These are phyloP conservation scores for Cornus kousa DNA, from an alignment of 148 eudicot genomes.

Conservation along the genomic window DNA sequence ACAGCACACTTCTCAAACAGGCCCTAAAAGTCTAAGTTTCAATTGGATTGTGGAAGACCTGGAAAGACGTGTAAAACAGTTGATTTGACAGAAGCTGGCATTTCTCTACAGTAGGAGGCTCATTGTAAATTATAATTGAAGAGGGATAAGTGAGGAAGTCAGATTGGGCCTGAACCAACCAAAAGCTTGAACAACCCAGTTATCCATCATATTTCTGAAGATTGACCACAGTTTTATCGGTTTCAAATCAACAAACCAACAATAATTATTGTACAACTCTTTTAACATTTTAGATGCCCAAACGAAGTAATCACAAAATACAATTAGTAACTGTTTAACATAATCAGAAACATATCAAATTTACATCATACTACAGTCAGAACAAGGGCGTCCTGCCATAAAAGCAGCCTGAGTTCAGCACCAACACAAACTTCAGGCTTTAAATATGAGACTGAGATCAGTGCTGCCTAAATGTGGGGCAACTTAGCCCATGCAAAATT, in stretches of 20 bases:
- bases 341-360: no score
- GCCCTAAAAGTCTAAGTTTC: neutral
- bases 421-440: neutral
- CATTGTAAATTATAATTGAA: no score
- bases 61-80: constrained; percentile 71
- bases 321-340: no score
- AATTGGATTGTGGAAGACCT: constrained; percentile 31
- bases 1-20: no score
- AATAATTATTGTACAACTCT: neutral
- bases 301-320: neutral
- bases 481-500: neutral
- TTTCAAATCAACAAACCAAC: neutral
- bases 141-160: neutral
- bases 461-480: neutral
- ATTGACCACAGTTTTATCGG: neutral
- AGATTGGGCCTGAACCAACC: neutral
- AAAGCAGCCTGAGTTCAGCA: neutral
- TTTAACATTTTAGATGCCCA: neutral
- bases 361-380: neutral
- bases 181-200: neutral
- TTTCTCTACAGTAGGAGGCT: constrained; percentile 60
- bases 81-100: constrained; percentile 64
- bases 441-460: neutral
- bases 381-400: neutral
- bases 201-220: neutral